Evolutionary conservation across 116 monocot genomes (phyloP), one percentile per base, ranked within the genome.

Genomic region (Zostera marina): DNA sequence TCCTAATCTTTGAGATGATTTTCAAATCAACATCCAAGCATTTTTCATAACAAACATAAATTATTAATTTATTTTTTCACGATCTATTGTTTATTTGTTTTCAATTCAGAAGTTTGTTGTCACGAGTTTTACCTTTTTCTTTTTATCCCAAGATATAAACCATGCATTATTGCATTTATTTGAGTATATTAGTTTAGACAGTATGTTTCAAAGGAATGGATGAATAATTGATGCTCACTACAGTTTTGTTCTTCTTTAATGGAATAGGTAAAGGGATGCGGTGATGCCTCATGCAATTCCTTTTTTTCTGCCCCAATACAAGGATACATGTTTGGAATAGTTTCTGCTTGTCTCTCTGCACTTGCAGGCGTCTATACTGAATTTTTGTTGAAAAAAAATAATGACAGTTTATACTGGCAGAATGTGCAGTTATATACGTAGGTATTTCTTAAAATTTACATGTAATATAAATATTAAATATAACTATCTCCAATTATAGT

Each of bases 331-430:
- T 71, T 90, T 17, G 98, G 90, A 42, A 43, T 91, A 25, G 43
- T 99, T 44, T 99, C 98, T 62, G 98, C 98, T 20, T 99, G 90
- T 70, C 87, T 99, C 67, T 99, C 98, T 54, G 98, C 98, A 38
- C 77, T 99, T 47, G 98, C 90, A 63, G 91, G 98, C 49, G 75
- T 99, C 20, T 99, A 99, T 60, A 99, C 98, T 15, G 98, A 99
- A 65, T 99, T 87, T 68, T 70, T 91, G 38, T 81, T 99, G 98
- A 91, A 99, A 73, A 99, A 87, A 78, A 91, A 91, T 59, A 99
- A 79, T 60, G 90, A 99, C 41, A 99, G 91, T 48, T 70, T 99
- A 9, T 99, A 81, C 63, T 91, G 91, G 91, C 98, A 99, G 65
- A 99, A 99, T 64, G 73, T 91, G 52, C 98, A 90, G 69, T 73